Evolutionary conservation across 2,329 filamentous ascomycete genomes (phyloP), one percentile per base, ranked within the genome.

Genomic region (Xylaria sp.): DNA sequence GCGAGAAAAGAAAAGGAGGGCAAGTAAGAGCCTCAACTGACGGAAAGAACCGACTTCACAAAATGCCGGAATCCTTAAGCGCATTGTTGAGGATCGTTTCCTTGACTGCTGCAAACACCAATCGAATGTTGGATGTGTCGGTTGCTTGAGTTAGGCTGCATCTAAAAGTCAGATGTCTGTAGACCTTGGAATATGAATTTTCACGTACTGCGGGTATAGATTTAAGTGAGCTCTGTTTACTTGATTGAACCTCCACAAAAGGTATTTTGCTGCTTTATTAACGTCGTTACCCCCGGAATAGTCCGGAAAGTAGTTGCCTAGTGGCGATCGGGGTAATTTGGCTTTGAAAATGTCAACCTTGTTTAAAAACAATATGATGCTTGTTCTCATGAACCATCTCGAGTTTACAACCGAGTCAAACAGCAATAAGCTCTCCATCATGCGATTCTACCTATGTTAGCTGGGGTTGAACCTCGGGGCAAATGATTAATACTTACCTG

Each of bases 341-440:
- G 94, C 91, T 80, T 96, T 95, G 87, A 99, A 99, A 67, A 99
- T 89, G 83, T 99, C 96, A 74, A 99, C 96, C 81, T 99, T 99
- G 85, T 99, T 99, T 71, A 99, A 87, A 84, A 99, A 99, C 66
- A 99, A 86, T 78, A 99, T 98, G 78, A 99, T 99, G 79, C 94
- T 98, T 13, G 96, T 99, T 75, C 96, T 88, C 92, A 98, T 97
- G 82, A 99, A 99, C 96, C 96, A 99, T 75, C 96, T 88, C 37
- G 96, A 98, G 82, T 99, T 99, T 75, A 99, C 96, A 4, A 99
- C 96, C 1, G 95, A 98, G 82, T 99, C 96, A 79, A 99, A 99
- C 4, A 99, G 87, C 18, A 98, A 89, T 61, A 99, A 82, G 78
- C 94, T 97, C 81, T 99, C 96, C 93, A 98, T 97, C 96, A 99